phyloP scores from a whole-genome alignment of 108 stramenopile genomes.

The Cylindrotheca fusiformis region DNA sequence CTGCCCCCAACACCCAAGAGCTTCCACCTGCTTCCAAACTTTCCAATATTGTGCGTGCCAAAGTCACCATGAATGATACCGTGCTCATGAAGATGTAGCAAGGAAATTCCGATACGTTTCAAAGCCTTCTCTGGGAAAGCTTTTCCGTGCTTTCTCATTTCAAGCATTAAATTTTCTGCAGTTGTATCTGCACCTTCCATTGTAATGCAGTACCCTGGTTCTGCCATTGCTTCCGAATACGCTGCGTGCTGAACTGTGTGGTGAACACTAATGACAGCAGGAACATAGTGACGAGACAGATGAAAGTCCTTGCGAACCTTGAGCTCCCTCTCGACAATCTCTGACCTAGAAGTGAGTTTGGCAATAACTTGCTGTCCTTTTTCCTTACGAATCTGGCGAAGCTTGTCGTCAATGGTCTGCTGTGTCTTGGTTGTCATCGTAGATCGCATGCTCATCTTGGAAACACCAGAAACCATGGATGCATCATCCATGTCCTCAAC shows the following conservation, averaged over 20 bases:
- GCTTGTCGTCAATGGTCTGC: conserved; percentile 71
- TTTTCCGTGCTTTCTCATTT: conserved; percentile 75
- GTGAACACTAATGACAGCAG: conserved; percentile 88
- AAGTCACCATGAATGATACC: conserved; percentile 87
- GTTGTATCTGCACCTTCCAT: conserved; percentile 92
- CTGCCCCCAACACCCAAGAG: conserved; percentile 84
- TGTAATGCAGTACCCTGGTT: conserved; percentile 88
- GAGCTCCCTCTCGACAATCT: conserved; percentile 84
- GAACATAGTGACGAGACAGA: conserved; percentile 86
- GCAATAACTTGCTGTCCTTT: conserved; percentile 90
- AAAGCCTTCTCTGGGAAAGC: conserved; percentile 76
- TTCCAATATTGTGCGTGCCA: conserved; percentile 88
- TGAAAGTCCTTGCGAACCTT: conserved; percentile 84
- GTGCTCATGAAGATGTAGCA: conserved; percentile 87
- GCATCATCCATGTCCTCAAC: conserved; percentile 87
- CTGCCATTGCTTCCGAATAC: conserved; percentile 87
- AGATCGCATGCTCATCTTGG: conserved; percentile 66
- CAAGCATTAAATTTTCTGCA: conserved; percentile 87
- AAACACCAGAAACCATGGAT: conserved; percentile 68
- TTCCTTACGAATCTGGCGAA: conserved; percentile 74
- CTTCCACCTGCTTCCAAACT: conserved; percentile 86
- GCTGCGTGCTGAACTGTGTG: conserved; percentile 91
- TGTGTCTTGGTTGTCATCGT: conserved; percentile 65
- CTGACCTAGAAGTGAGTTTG: conserved; percentile 79
- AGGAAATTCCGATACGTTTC: conserved; percentile 80